Base-by-base conservation (phyloP, 495 filamentous ascomycete species). In the Penicillium maclennaniae region DNA sequence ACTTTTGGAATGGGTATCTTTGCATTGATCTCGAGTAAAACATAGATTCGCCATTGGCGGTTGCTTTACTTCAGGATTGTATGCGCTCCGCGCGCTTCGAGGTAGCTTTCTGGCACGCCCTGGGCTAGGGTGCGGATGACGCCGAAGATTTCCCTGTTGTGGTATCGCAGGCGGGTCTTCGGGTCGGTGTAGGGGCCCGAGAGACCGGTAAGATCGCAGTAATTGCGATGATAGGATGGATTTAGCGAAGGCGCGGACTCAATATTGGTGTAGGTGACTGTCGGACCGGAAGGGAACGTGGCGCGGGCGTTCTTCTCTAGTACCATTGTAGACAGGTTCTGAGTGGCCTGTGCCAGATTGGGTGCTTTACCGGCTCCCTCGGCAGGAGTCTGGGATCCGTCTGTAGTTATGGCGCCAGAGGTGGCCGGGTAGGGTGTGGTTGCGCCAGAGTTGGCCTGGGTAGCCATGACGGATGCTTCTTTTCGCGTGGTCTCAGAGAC, bases 191-290 rank as follows among this genome's bases (percentile, higher is more conserved):
- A 98, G 16, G 86, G 83, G 16, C 89, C 89, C 10, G 89, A 80
- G 56, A 97, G 71, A 17, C 95, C 95, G 7, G 93, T 97, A 65
- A 97, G 80, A 68, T 97, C 95, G 75, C 95, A 97, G 70, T 97
- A 97, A 53, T 85, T 86, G 60, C 81, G 88, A 60, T 85, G 76
- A 57, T 87, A 82, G 16, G 86, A 85, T 6, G 85, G 82, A 55
- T 83, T 82, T 28, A 96, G 70, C 38, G 86, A 89, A 14, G 95
- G 92, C 3, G 92, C 90, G 15, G 87, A 87, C 60, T 96, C 92
- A 59, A 98, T 92, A 62, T 96, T 96, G 10, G 90, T 92, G 67
- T 96, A 98, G 0, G 93, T 96, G 26, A 89, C 88, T 2, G 80
- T 79, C 0, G 91, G 91, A 0, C 87, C 86, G 6, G 66, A 66